Evolutionary conservation across 805 yeast species (phyloP).

Genomic region (Alloascoidea hylecoeti): DNA sequence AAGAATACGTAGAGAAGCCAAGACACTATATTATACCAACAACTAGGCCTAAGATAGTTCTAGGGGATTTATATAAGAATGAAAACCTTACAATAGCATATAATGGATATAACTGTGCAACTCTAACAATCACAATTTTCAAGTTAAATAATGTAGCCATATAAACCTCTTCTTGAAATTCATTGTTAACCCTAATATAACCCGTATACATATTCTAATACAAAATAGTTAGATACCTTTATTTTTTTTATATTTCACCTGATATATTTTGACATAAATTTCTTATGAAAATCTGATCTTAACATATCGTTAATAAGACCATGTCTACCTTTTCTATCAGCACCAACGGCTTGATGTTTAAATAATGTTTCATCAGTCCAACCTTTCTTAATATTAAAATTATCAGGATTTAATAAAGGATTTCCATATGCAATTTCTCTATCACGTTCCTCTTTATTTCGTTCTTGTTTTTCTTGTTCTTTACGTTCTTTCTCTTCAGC

Average conservation of each 20-base stretch:
- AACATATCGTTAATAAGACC: constrained; percentile 19
- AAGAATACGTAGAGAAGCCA: too few species aligned
- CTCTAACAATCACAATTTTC: too few species aligned
- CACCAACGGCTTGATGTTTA: constrained; percentile 16
- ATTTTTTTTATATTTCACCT: constrained; percentile 9
- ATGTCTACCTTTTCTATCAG: constrained; percentile 9
- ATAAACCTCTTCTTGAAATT: too few species aligned
- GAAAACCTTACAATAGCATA: too few species aligned
- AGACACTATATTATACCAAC: too few species aligned
- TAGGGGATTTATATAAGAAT: too few species aligned
- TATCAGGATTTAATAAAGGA: constrained; percentile 13
- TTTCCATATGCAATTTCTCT: constrained; percentile 16
- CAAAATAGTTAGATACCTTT: too few species aligned
- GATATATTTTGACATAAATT: constrained; percentile 19
- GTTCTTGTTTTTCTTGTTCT: constrained; percentile 10
- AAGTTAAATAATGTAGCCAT: too few species aligned
- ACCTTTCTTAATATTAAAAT: constrained; percentile 11
- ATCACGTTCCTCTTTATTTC: constrained; percentile 9
- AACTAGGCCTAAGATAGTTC: too few species aligned
- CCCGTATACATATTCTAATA: too few species aligned
- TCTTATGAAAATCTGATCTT: constrained; percentile 21
- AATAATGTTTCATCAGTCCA: constrained; percentile 22
- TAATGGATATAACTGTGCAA: too few species aligned
- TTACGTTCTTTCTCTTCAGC: constrained; percentile 12
- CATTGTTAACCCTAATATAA: too few species aligned